Conservation (phyloP, 2,329 filamentous ascomycete genomes). For the Microsporum audouinii region DNA sequence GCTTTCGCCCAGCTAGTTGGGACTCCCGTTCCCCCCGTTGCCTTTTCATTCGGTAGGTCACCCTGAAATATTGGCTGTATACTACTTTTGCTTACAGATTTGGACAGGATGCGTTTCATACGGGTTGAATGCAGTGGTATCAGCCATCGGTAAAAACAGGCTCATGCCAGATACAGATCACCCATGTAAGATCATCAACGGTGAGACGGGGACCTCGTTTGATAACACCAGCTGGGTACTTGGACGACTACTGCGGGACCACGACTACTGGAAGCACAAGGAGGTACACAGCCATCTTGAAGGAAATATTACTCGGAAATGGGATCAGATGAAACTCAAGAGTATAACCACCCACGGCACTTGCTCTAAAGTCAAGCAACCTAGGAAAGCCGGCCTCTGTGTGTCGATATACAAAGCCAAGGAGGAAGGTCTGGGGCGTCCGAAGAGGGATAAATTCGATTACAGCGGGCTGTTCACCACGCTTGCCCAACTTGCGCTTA, state of each 20-base stretch:
- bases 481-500: constrained; percentile 23
- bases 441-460: constrained; percentile 17
- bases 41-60: constrained; percentile 6
- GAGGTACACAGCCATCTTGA: background rate
- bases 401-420: constrained; percentile 4
- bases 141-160: constrained; percentile 24
- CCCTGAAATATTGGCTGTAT: background rate
- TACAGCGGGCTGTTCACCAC: constrained; percentile 18
- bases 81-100: background rate
- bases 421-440: background rate
- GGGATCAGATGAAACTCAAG: constrained; percentile 6
- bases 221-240: constrained; percentile 36
- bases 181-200: constrained; percentile 13
- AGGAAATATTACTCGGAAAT: constrained; percentile 16
- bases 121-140: constrained; percentile 21
- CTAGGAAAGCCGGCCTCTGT: constrained; percentile 5
- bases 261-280: constrained; percentile 20
- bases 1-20: constrained; percentile 26
- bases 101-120: constrained; percentile 28
- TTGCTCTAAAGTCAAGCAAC: background rate
- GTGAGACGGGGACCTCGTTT: constrained; percentile 25
- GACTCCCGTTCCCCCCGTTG: background rate
- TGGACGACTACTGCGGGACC: constrained; percentile 35
- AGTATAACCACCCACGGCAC: background rate
- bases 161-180: constrained; percentile 29